phyloP scores from a whole-genome alignment of 1,284 basidiomycete genomes.

The Pascua guehoae region DNA sequence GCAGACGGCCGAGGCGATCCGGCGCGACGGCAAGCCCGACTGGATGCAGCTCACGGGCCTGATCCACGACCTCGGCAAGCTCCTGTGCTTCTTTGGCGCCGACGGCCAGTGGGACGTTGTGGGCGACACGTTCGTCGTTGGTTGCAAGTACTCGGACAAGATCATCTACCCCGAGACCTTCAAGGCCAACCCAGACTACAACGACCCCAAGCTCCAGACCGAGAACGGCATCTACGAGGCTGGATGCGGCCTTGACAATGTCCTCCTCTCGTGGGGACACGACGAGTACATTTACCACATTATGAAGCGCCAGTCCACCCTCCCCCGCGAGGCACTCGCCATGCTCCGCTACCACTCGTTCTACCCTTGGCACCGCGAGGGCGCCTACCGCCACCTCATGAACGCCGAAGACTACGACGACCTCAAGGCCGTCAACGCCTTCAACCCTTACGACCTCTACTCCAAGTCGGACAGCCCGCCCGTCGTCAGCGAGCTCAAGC shows the following conservation, averaged over 20 bases:
- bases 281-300: conserved; percentile 57
- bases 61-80: conserved; percentile 75
- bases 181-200: conserved; percentile 65
- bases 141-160: conserved; percentile 68
- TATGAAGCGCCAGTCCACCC: conserved; percentile 37
- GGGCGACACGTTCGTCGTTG: conserved; percentile 78
- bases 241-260: conserved; percentile 78
- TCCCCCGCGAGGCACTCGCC: conserved; percentile 75
- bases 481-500: conserved; percentile 60
- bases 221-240: conserved; percentile 74
- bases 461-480: conserved; percentile 71
- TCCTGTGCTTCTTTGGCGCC: conserved; percentile 68
- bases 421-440: conserved; percentile 39
- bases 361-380: conserved; percentile 90
- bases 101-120: conserved; percentile 86
- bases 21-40: conserved; percentile 75
- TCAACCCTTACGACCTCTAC: conserved; percentile 69
- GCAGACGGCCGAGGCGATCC: conserved; percentile 87
- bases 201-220: conserved; percentile 67
- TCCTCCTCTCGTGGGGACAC: conserved; percentile 85
- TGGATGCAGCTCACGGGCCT: conserved; percentile 76
- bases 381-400: conserved; percentile 73
- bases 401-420: conserved; percentile 54
- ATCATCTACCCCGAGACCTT: conserved; percentile 78
- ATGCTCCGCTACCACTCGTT: conserved; percentile 95